Conservation (phyloP, 768 basidiomycete species). For the Leccinum obscurum region DNA sequence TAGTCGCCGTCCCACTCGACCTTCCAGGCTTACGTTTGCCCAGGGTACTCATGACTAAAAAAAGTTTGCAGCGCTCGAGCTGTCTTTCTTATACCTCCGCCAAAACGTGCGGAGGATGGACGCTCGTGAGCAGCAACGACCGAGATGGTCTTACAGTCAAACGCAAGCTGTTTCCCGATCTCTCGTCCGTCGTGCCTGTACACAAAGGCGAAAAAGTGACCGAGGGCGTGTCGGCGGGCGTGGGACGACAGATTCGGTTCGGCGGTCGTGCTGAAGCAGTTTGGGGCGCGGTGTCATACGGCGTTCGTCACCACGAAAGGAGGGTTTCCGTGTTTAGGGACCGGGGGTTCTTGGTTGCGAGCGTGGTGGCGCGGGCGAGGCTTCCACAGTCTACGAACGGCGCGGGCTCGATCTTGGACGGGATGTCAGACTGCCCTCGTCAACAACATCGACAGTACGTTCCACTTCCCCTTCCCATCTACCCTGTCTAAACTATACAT, state of each 20-base stretch:
- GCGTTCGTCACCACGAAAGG: constrained; percentile 72
- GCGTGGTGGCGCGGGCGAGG: constrained; percentile 64
- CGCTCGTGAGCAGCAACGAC: constrained; percentile 56
- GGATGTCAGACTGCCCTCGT: constrained; percentile 69
- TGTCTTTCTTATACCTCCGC: too few relatives aligned
- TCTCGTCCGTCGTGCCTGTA: constrained; percentile 81
- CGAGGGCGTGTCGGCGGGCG: constrained; percentile 78
- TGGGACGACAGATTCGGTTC: constrained; percentile 90
- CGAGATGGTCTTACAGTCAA: constrained; percentile 70
- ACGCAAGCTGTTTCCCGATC: constrained; percentile 67
- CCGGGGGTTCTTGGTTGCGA: constrained; percentile 77
- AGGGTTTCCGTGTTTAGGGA: constrained; percentile 85
- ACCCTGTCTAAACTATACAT: constrained; percentile 27
- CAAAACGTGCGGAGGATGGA: constrained; percentile 56
- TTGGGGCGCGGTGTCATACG: constrained; percentile 72
- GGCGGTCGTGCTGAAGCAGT: constrained; percentile 69
- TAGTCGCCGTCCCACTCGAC: too few relatives aligned
- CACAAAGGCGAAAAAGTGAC: constrained; percentile 90
- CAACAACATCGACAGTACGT: constrained; percentile 49
- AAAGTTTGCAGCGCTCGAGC: too few relatives aligned
- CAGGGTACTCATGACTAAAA: too few relatives aligned
- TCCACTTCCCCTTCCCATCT: not conserved
- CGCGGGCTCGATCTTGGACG: constrained; percentile 33
- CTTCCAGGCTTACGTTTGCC: too few relatives aligned
- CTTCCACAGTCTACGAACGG: constrained; percentile 33